Conservation (phyloP, 345 rosid species). For the Sisymbrium irio region DNA sequence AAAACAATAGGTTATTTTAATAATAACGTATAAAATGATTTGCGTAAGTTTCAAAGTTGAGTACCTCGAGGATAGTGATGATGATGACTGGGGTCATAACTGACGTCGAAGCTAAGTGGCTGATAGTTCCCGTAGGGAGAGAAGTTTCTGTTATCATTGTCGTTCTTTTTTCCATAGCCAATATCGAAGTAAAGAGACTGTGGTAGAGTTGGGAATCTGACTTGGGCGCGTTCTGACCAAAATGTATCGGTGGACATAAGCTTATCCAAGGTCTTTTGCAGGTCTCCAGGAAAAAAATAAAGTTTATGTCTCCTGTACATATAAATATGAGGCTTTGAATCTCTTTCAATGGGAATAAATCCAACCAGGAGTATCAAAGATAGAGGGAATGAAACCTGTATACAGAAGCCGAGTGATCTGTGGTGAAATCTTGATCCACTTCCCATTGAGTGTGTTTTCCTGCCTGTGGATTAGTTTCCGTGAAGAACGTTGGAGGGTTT, state of each 20-base stretch:
- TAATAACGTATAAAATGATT: neutral
- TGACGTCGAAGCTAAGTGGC: neutral
- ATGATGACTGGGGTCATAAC: neutral
- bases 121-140: neutral
- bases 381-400: constrained; percentile 40
- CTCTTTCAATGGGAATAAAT: neutral
- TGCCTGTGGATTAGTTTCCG: constrained; percentile 43
- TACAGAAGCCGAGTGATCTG: constrained; percentile 34
- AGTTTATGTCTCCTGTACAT: constrained; percentile 54
- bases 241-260: constrained; percentile 37
- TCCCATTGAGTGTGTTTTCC: constrained; percentile 50
- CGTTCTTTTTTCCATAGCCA: neutral
- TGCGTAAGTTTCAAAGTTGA: neutral
- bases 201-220: constrained; percentile 36
- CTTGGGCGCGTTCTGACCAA: constrained; percentile 33
- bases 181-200: constrained; percentile 28
- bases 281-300: constrained; percentile 39
- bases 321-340: neutral
- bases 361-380: neutral
- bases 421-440: constrained; percentile 41
- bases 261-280: constrained; percentile 50
- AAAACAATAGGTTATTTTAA: neutral
- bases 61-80: neutral
- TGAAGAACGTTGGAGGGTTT: constrained; percentile 36
- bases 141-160: neutral